Evolutionary conservation across 257 asterid genomes (phyloP), one percentile per base, ranked within the genome.

Genomic region (Scutellaria galericulata): DNA sequence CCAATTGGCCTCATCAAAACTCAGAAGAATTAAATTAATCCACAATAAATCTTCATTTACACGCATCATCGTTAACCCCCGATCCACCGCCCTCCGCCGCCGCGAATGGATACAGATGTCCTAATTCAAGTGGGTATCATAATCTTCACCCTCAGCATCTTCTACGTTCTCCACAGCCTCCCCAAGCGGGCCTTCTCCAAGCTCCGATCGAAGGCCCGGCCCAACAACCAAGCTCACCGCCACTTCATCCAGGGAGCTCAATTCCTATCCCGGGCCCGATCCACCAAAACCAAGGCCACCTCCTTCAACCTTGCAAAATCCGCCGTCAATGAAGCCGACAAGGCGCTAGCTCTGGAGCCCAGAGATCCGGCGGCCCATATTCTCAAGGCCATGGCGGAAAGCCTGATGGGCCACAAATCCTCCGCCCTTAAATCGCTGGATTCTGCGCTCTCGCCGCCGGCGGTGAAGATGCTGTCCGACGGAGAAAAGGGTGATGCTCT

Each of bases 171-270:
- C 63, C 88, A 80, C 42, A 72, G 61, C 40, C 81, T 88, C 65
- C 96, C 97, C 51, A 86, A 81, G 60, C 91, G 83, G 74, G 90
- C 92, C 71, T 46, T 86, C 53, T 22, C 85, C 56, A 81, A 81
- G 56, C 86, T 87, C 86, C 96, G 97, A 55, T 79, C 90, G 7
- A 79, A 76, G 46, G 22, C 70, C 84, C 90, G 95, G 0, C 87
- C 95, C 77, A 85, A 60, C 76, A 66, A 68, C 84, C 92, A 86
- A 66, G 87, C 90, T 62, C 80, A 89, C 76, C 90, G 90, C 74
- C 96, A 90, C 85, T 87, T 93, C 88, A 83, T 90, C 68, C 82
- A 78, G 44, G 98, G 96, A 6, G 97, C 98, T 31, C 91, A 89
- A 68, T 66, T 84, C 86, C 88, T 93, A 58, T 79, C 96, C 79